A percentile compares a stretch with the other conserved stretches of the same genome.
phyloP scores from a whole-genome alignment of 2,329 filamentous ascomycete genomes.

The Neocucurbitaria cava region DNA sequence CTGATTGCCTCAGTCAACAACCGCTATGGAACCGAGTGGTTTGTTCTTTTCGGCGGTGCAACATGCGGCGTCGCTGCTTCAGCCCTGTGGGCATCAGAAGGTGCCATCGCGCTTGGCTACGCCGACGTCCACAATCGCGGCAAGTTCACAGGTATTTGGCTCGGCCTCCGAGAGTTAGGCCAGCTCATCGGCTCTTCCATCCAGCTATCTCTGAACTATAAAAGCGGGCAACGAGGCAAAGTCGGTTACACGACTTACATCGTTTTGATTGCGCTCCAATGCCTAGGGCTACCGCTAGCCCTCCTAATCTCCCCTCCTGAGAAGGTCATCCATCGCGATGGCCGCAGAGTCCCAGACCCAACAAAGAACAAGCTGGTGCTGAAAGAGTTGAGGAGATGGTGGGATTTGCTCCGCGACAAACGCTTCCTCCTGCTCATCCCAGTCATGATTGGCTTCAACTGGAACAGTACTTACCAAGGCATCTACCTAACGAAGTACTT shows the following conservation, averaged over 20 bases:
- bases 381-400: constrained; percentile 49
- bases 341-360: constrained; percentile 40
- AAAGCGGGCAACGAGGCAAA: constrained; percentile 53
- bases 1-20: constrained; percentile 35
- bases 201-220: constrained; percentile 58
- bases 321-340: constrained; percentile 54
- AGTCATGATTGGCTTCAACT: constrained; percentile 59
- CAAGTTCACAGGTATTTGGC: constrained; percentile 59
- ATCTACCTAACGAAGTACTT: constrained; percentile 63
- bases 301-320: constrained; percentile 55
- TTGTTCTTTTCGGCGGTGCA: constrained; percentile 42
- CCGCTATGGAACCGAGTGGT: constrained; percentile 43
- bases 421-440: constrained; percentile 59
- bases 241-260: constrained; percentile 54
- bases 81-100: constrained; percentile 52
- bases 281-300: constrained; percentile 55
- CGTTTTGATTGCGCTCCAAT: constrained; percentile 54
- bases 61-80: constrained; percentile 48
- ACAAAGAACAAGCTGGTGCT: constrained; percentile 49
- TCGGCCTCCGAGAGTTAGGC: constrained; percentile 60
- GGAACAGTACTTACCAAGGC: constrained; percentile 60
- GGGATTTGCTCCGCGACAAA: constrained; percentile 51
- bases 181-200: constrained; percentile 62
- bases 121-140: constrained; percentile 56
- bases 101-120: constrained; percentile 54